Conservation (phyloP, 768 basidiomycete species). For the Suillus ampliporus region DNA sequence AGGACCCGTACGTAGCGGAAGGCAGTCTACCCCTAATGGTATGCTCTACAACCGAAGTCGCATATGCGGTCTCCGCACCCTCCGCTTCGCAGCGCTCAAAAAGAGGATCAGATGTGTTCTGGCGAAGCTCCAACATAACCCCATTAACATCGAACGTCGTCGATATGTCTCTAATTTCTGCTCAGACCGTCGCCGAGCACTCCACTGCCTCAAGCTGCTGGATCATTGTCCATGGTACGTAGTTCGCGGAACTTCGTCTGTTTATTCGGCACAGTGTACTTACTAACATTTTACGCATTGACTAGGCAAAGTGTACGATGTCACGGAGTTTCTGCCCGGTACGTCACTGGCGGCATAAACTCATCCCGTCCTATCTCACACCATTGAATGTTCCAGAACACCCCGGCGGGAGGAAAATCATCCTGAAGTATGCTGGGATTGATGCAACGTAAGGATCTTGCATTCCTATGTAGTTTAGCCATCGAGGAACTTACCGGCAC, state of each 20-base stretch:
- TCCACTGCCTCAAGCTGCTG: slow-evolving; percentile 69
- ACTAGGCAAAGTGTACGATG: slow-evolving; percentile 76
- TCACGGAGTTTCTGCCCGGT: slow-evolving; percentile 80
- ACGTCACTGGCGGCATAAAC: slow-evolving; percentile 19
- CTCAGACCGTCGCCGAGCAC: slow-evolving; percentile 51
- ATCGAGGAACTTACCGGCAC: slow-evolving; percentile 5
- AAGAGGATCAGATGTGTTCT: slow-evolving; percentile 1
- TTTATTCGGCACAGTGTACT: slow-evolving; percentile 1
- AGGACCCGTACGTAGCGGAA: slow-evolving; percentile 13
- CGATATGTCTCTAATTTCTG: slow-evolving; percentile 24
- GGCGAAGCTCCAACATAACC: background rate
- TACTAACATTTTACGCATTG: background rate
- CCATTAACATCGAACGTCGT: background rate
- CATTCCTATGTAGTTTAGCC: background rate
- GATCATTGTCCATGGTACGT: slow-evolving; percentile 84
- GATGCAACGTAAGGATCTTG: slow-evolving; percentile 74
- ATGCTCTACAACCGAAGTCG: slow-evolving; percentile 4
- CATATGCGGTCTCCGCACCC: slow-evolving; percentile 18
- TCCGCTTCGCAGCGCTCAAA: slow-evolving; percentile 22
- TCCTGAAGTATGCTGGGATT: slow-evolving; percentile 87
- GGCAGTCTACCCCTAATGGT: slow-evolving; percentile 11
- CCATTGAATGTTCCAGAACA: slow-evolving; percentile 50
- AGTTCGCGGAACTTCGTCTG: background rate
- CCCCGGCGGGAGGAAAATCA: slow-evolving; percentile 83
- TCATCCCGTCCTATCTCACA: background rate